A percentile compares a stretch with the other conserved stretches of the same genome.
These are phyloP conservation scores for Leccinum imitatum DNA, from an alignment of 768 basidiomycete species.

Conservation along the genomic window DNA sequence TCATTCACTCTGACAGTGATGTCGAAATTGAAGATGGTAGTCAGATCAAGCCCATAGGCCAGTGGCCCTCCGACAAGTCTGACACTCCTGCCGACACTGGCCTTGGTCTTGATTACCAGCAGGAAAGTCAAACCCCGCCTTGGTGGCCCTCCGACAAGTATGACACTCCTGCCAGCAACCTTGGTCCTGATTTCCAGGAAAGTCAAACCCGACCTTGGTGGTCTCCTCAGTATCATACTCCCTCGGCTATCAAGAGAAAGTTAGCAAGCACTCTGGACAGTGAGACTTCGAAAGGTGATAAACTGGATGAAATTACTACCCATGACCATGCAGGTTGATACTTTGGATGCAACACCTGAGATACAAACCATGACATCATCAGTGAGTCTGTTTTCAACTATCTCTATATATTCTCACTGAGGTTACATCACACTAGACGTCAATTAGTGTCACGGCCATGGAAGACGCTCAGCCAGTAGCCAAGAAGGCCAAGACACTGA, in stretches of 20 bases:
- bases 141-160: background rate
- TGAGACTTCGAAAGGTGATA: background rate
- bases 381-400: background rate
- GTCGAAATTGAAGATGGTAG: background rate
- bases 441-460: background rate
- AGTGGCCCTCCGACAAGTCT: too few relatives aligned
- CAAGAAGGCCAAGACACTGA: background rate
- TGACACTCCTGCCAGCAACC: too few relatives aligned
- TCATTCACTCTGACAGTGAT: background rate
- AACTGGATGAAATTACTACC: too few relatives aligned
- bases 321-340: too few relatives aligned
- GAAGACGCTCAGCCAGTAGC: background rate
- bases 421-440: background rate
- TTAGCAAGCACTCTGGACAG: background rate
- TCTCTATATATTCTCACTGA: too few relatives aligned
- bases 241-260: slow-evolving; percentile 1
- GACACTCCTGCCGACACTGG: too few relatives aligned
- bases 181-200: background rate
- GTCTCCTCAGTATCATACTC: background rate
- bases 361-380: background rate
- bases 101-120: too few relatives aligned
- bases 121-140: too few relatives aligned
- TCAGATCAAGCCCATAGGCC: background rate
- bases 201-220: background rate
- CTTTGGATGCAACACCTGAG: too few relatives aligned